Evolutionary conservation across 202 grass and related monocot genomes (phyloP).

Genomic region (Carex arenaria): DNA sequence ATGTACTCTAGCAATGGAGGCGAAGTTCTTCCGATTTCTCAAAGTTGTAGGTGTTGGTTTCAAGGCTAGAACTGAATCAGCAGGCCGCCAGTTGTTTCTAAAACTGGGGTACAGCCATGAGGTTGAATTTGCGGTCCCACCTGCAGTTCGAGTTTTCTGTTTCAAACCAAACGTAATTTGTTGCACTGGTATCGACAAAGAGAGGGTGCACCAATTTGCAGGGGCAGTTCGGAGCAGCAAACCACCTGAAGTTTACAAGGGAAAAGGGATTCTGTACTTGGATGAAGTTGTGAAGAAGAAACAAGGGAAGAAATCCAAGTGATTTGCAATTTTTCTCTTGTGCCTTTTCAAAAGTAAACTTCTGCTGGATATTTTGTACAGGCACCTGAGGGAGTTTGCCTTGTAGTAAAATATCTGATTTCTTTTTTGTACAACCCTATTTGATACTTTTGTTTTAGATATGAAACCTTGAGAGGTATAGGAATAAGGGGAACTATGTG

Average conservation of each 20-base stretch:
- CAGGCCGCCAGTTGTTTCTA: conserved; percentile 70
- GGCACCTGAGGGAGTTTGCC: background rate
- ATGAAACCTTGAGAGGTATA: background rate
- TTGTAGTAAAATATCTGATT: background rate
- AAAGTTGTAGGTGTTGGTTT: conserved; percentile 74
- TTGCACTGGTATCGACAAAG: conserved; percentile 68
- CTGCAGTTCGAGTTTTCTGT: conserved; percentile 70
- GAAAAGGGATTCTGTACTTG: conserved; percentile 68
- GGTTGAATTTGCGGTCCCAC: conserved; percentile 63
- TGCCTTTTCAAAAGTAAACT: background rate
- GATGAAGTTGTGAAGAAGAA: conserved; percentile 67
- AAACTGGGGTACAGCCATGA: conserved; percentile 84
- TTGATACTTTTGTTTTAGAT: background rate
- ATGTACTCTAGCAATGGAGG: conserved; percentile 35
- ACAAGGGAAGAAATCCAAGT: conserved; percentile 62
- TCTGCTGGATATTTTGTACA: background rate
- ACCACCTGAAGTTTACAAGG: conserved; percentile 83
- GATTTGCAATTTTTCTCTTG: conserved; percentile 19
- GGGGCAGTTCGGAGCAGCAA: conserved; percentile 65
- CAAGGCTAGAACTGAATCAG: conserved; percentile 61
- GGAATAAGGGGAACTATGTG: background rate
- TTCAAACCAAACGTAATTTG: conserved; percentile 82
- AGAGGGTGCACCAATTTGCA: conserved; percentile 64
- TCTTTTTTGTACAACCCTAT: background rate
- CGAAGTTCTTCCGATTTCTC: conserved; percentile 67